These are phyloP conservation scores for Pelargonium nanum DNA, from an alignment of 345 rosid genomes.

Conservation along the genomic window DNA sequence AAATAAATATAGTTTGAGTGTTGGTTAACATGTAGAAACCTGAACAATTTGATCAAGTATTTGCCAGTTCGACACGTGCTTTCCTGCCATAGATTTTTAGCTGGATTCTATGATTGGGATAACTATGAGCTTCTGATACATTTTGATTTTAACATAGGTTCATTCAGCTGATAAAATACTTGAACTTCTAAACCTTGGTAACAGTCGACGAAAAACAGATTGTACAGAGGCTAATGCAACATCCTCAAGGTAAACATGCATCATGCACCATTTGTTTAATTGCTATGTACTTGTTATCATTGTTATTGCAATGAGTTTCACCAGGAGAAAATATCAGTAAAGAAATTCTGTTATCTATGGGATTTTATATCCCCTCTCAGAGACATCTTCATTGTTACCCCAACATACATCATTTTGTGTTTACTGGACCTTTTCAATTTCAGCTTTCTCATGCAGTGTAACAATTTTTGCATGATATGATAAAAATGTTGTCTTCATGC, in stretches of 20 bases:
- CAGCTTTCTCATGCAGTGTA: background rate
- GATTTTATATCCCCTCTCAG: too few species aligned
- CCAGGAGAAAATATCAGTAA: background rate
- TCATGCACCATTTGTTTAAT: background rate
- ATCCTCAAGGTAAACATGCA: conserved; percentile 59
- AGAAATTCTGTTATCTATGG: background rate
- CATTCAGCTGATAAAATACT: conserved; percentile 82
- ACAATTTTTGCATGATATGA: conserved; percentile 1
- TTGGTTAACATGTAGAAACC: too few species aligned
- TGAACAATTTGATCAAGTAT: too few species aligned
- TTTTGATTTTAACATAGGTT: conserved; percentile 40
- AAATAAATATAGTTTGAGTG: background rate
- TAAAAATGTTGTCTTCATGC: conserved; percentile 10
- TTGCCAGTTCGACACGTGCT: background rate
- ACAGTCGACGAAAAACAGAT: conserved; percentile 85
- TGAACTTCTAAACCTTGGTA: conserved; percentile 85
- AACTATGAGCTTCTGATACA: background rate
- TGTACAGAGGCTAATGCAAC: conserved; percentile 86
- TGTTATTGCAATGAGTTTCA: background rate
- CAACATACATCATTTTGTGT: too few species aligned
- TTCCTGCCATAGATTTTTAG: background rate
- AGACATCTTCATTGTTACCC: background rate
- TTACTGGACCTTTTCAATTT: background rate
- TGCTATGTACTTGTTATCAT: background rate
- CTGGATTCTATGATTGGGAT: background rate